Evolutionary conservation across 768 basidiomycete species (phyloP).

Genomic region (Tephrocybe sp.): DNA sequence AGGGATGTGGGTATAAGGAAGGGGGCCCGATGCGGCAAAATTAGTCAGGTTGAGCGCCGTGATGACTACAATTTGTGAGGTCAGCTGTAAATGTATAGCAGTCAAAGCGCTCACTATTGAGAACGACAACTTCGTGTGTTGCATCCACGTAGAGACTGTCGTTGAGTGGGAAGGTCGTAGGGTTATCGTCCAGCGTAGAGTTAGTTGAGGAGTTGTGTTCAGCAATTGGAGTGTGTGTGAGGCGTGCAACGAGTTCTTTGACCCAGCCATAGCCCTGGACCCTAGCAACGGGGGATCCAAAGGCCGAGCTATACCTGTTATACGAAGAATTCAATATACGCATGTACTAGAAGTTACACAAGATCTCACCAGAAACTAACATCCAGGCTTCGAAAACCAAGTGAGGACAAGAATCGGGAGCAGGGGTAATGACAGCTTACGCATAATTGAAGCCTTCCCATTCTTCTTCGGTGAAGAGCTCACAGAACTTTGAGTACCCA

Average conservation of each 20-base stretch:
- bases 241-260: constrained; percentile 80
- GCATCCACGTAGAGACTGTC: constrained; percentile 85
- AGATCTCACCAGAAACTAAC: constrained; percentile 55
- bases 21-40: constrained; percentile 70
- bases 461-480: constrained; percentile 86
- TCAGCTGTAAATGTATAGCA: constrained; percentile 2
- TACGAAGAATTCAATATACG: constrained; percentile 5
- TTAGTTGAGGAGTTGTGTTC: constrained; percentile 84
- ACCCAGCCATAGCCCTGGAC: constrained; percentile 79
- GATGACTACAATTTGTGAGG: constrained; percentile 58
- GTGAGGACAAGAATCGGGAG: background rate
- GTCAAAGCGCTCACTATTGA: constrained; percentile 60
- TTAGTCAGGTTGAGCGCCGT: constrained; percentile 83
- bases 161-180: constrained; percentile 67
- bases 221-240: constrained; percentile 72
- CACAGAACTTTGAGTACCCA: constrained; percentile 90
- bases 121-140: constrained; percentile 87
- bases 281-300: constrained; percentile 79
- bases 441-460: constrained; percentile 94
- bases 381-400: constrained; percentile 52
- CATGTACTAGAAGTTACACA: background rate
- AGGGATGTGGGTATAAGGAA: constrained; percentile 74
- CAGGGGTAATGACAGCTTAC: constrained; percentile 36
- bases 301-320: constrained; percentile 67
- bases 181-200: constrained; percentile 70